Percentiles rank a stretch among this genome's conserved stretches.
Conservation (phyloP, 2,329 filamentous ascomycete species). For the Fusarium redolens region DNA sequence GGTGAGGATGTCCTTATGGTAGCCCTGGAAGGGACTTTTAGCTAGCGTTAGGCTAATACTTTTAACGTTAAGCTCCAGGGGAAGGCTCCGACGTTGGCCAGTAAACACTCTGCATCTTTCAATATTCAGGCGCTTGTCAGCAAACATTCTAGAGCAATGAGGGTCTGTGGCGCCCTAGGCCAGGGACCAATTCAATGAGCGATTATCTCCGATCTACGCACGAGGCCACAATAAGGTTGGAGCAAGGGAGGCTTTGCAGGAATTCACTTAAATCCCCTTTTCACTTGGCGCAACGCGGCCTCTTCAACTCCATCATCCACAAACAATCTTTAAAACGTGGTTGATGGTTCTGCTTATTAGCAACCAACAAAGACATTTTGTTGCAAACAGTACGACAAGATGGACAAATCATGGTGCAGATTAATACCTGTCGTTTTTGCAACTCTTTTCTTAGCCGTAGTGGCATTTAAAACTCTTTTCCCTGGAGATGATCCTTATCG, state of each 20-base stretch:
- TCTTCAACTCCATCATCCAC: background rate
- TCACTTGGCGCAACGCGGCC: background rate
- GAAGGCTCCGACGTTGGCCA: background rate
- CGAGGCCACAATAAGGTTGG: background rate
- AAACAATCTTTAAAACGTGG: background rate
- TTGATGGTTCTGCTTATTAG: background rate
- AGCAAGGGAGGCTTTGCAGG: background rate
- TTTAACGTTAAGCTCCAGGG: background rate
- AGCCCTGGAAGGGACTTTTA: background rate
- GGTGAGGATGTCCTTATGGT: background rate
- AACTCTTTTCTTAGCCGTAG: background rate
- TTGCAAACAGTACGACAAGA: background rate
- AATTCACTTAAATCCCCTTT: background rate
- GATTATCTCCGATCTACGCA: background rate
- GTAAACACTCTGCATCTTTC: background rate
- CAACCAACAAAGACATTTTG: background rate
- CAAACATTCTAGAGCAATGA: background rate
- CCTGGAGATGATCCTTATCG: conserved; percentile 59
- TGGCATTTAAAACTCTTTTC: background rate
- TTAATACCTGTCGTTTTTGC: background rate
- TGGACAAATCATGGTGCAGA: background rate
- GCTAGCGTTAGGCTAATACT: background rate
- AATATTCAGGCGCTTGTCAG: background rate
- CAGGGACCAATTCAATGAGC: background rate
- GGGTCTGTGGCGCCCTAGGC: background rate